Evolutionary conservation across 441 rosid genomes (phyloP), one percentile per base, ranked within the genome.

Genomic region (Adansonia grandidieri): DNA sequence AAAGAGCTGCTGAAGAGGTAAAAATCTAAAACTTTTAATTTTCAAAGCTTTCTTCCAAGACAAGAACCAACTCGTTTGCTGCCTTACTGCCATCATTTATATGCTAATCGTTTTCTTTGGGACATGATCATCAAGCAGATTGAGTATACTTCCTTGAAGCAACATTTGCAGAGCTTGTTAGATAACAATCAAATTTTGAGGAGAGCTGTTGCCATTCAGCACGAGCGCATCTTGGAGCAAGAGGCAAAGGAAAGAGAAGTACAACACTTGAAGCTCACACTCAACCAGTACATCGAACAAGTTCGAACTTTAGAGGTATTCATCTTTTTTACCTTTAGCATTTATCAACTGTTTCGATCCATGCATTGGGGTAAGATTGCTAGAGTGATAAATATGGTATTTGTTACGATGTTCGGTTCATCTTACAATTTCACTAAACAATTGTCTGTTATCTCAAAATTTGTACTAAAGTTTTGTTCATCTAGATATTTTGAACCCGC

Each of bases 151-250:
- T 24, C 45, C 19, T 70, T 70, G 60, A 50, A 70, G 60, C 60
- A 70, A 50, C 45, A 70, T 14, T 8, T 70, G 22, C 60, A 5
- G 60, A 50, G 60, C 45, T 50, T 70, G 74, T 24, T 70, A 50
- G 74, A 50, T 70, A 50, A 70, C 44, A 70, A 70, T 70, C 74
- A 70, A 32, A 70, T 70, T 70, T 37, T 70, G 74, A 70, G 74
- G 42, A 70, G 45, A 70, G 44, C 22, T 50, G 74, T 70, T 24
- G 60, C 74, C 2, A 70, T 70, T 70, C 74, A 70, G 74, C 74
- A 70, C 28, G 74, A 70, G 51, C 74, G 60, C 22, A 70, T 22
- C 6, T 1, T 24, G 9, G 60, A 70, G 45, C 58, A 70, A 22
- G 74, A 70, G 53, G 45, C 22, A 7, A 71, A 24, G 74, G 74